Percentiles rank a stretch among this genome's conserved stretches.
Conservation (phyloP, 2,329 filamentous ascomycete genomes). For the Rhynchosporium agropyri region DNA sequence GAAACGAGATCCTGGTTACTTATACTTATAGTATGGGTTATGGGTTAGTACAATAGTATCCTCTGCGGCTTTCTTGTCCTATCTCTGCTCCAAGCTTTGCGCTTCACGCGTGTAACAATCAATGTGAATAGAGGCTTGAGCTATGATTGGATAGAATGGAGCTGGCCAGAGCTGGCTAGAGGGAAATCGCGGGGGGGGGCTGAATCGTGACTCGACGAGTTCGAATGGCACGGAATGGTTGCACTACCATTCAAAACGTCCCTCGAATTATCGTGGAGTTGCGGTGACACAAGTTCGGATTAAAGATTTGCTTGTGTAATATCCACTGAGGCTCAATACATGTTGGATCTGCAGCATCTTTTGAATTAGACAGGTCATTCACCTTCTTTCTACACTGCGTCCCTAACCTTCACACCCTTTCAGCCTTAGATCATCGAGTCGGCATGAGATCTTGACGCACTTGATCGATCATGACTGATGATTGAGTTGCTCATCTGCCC, state of each 20-base stretch:
- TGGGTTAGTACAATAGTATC: neutral
- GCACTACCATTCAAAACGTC: neutral
- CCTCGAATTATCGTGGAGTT: too few species aligned
- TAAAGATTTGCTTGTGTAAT: neutral
- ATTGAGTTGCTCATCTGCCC: neutral
- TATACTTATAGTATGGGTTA: too few species aligned
- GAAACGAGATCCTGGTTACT: too few species aligned
- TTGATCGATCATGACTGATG: slow-evolving; percentile 1
- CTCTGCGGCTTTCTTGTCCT: slow-evolving; percentile 25
- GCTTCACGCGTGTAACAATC: slow-evolving; percentile 28
- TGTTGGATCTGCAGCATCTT: slow-evolving; percentile 1
- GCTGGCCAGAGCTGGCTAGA: neutral
- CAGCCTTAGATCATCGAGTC: neutral
- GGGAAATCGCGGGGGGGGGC: neutral
- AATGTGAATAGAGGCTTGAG: slow-evolving; percentile 1
- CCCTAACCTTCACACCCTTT: neutral
- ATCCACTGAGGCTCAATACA: neutral
- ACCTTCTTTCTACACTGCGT: neutral
- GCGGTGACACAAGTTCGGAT: too few species aligned
- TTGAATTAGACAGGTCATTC: neutral
- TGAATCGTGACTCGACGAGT: slow-evolving; percentile 1
- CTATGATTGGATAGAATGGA: slow-evolving; percentile 20
- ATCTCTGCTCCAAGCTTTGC: slow-evolving; percentile 23
- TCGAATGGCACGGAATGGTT: neutral
- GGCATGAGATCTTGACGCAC: neutral